Base-by-base conservation (phyloP, 768 basidiomycete genomes). In the Brasilioporus rufonigricans region DNA sequence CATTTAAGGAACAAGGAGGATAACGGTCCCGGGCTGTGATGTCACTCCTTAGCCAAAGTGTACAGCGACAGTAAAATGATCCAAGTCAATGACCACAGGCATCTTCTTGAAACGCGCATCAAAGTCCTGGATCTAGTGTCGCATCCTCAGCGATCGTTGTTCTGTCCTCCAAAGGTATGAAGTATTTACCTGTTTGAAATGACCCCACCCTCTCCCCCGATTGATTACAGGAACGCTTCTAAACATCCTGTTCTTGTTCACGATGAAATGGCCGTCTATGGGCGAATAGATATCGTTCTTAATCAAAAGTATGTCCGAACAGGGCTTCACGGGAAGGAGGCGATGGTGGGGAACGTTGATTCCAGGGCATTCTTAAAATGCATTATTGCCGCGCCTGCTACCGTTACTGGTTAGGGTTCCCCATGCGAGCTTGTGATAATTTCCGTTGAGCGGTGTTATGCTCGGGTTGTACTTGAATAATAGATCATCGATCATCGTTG, bases 21-120 rank as follows among this genome's bases (percentile, higher is more conserved):
- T n/a, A n/a, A n/a, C n/a, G n/a, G n/a, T n/a, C n/a, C n/a, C n/a
- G n/a, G n/a, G n/a, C n/a, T n/a, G 84, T 44, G 96, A 79, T 24
- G 88, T 90, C 31, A 92, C 86, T 65, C 89, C 89, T 55, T 87
- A 84, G 21, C 93, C 93, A 70, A 96, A 93, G 77, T 86, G 84
- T 32, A 95, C 91, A 39, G 89, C 86, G 38, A 97, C 91, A 11
- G 95, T 97, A 73, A 97, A 79, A 73, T 97, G 94, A 71, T 97
- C 95, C 60, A 96, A 78, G 67, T 97, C 94, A 57, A 91, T 74
- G 61, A 97, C 89, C 66, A 84, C 83, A 29, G 94, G 94, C 63
- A 96, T 94, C 72, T 87, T 90, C 80, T 92, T 91, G 84, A 98
- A 96, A 46, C 93, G 86, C 93, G 86, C 91, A 76, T 94, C 90